A percentile compares a stretch with the other conserved stretches of the same genome.
Evolutionary conservation across 805 yeast species (phyloP).

Genomic region (Yarrowia deformans): DNA sequence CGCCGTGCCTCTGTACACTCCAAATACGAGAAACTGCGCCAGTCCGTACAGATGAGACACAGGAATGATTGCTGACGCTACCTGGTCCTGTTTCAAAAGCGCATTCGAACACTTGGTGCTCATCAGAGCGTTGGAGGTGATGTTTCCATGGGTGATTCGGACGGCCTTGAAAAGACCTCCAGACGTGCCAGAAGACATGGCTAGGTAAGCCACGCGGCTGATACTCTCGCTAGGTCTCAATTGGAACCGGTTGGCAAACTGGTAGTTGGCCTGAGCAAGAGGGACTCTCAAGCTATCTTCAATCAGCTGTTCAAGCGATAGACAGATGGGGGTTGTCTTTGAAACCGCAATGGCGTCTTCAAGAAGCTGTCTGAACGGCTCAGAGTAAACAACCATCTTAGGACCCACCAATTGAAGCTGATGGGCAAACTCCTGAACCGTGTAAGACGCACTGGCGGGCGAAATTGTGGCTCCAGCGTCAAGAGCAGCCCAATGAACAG

Average conservation of each 20-base stretch:
- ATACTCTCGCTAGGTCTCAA: neutral
- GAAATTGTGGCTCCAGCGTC: conserved; percentile 26
- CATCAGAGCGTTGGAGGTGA: conserved; percentile 54
- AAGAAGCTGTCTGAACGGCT: neutral
- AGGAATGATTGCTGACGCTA: conserved; percentile 47
- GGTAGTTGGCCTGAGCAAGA: neutral
- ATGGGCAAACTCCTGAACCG: conserved; percentile 12
- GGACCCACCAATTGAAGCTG: neutral
- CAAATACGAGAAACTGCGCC: conserved; percentile 45
- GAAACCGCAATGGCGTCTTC: neutral
- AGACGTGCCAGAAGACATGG: conserved; percentile 50
- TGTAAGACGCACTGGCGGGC: neutral
- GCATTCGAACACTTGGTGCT: conserved; percentile 47
- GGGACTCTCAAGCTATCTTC: neutral
- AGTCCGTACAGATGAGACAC: conserved; percentile 49
- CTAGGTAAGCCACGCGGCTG: conserved; percentile 45
- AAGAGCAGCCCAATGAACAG: conserved; percentile 28
- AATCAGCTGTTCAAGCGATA: neutral
- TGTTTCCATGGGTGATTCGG: conserved; percentile 65
- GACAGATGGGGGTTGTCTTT: neutral
- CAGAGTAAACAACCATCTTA: conserved; percentile 1
- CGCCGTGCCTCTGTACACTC: conserved; percentile 43
- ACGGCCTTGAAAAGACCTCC: conserved; percentile 81
- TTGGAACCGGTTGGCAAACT: conserved; percentile 1
- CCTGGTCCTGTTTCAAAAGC: conserved; percentile 41